These are phyloP conservation scores for Cryptococcus hybrid DNA, from an alignment of 1,284 basidiomycete species.

Conservation along the genomic window DNA sequence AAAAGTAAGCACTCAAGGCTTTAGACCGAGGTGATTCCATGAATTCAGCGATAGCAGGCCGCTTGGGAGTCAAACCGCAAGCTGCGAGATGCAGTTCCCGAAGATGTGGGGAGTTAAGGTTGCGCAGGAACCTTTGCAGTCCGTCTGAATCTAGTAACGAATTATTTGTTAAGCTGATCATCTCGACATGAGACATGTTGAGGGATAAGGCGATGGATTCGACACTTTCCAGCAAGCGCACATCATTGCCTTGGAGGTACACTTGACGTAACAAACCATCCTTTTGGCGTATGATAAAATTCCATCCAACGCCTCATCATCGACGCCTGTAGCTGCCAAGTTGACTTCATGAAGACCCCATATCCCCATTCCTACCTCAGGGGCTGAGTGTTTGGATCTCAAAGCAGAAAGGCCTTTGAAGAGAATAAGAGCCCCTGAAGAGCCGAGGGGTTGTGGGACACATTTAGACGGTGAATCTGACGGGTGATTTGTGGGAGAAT, in stretches of 20 bases:
- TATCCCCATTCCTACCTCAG: slow-evolving; percentile 4
- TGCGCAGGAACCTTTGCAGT: slow-evolving; percentile 21
- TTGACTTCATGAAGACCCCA: slow-evolving; percentile 44
- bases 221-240: slow-evolving; percentile 24
- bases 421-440: slow-evolving; percentile 30
- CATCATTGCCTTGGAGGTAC: slow-evolving; percentile 33
- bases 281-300: slow-evolving; percentile 35
- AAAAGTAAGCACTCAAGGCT: slow-evolving; percentile 32
- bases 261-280: slow-evolving; percentile 32
- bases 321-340: slow-evolving; percentile 28
- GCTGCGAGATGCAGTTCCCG: slow-evolving; percentile 36
- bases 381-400: slow-evolving; percentile 22
- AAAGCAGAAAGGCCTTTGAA: slow-evolving; percentile 30
- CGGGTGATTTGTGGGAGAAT: slow-evolving; percentile 32
- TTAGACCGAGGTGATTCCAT: slow-evolving; percentile 23
- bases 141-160: slow-evolving; percentile 16
- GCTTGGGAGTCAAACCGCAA: slow-evolving; percentile 21
- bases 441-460: slow-evolving; percentile 42
- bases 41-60: slow-evolving; percentile 8
- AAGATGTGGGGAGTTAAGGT: slow-evolving; percentile 26
- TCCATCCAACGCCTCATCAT: slow-evolving; percentile 26
- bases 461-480: slow-evolving; percentile 36
- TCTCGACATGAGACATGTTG: slow-evolving; percentile 26
- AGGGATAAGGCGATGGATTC: slow-evolving; percentile 27
- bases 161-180: slow-evolving; percentile 37